These are phyloP conservation scores for Magnaporthiopsis incrustans DNA, from an alignment of 2,329 filamentous ascomycete genomes.

Conservation along the genomic window DNA sequence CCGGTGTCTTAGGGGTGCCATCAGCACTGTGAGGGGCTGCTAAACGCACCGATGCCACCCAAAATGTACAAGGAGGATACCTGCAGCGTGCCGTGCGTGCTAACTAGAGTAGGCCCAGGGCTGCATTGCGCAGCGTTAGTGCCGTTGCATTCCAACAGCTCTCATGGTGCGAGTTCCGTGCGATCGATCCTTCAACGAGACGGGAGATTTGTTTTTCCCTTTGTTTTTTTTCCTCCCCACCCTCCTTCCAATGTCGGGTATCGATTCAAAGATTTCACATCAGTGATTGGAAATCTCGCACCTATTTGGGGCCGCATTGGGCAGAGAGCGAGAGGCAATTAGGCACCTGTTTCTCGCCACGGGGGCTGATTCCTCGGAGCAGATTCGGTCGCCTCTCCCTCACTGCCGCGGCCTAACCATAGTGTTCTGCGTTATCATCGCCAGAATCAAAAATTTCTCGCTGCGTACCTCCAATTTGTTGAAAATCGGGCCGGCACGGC, in stretches of 20 bases:
- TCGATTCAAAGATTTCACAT: neutral
- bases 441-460: neutral
- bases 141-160: neutral
- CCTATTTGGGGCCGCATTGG: neutral
- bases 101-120: neutral
- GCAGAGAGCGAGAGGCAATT: neutral
- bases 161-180: neutral
- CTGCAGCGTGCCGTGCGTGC: neutral
- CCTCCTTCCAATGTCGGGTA: neutral
- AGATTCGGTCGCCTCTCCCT: neutral
- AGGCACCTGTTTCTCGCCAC: neutral
- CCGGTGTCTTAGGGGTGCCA: neutral
- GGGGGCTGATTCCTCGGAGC: neutral
- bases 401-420: neutral
- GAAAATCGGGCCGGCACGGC: neutral
- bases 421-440: neutral
- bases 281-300: neutral
- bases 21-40: neutral
- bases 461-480: neutral
- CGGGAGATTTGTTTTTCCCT: neutral
- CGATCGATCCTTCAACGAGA: neutral
- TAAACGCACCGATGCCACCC: neutral
- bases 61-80: neutral
- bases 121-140: neutral
- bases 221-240: neutral